These are phyloP conservation scores for Centrapalus pauciflorus DNA, from an alignment of 129 eudicot genomes.

Conservation along the genomic window DNA sequence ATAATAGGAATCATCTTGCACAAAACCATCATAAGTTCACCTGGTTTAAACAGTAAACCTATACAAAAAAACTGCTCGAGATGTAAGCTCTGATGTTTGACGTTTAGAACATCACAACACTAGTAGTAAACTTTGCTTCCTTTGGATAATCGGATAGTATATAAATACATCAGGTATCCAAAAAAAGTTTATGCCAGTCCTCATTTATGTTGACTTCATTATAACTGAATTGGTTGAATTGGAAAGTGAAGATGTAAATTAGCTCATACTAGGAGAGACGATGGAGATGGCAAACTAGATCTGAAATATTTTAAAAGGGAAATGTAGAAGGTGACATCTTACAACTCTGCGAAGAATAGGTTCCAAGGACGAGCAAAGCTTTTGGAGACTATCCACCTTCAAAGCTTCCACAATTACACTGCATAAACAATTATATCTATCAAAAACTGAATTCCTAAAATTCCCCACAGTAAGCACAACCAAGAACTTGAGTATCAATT, in stretches of 20 bases:
- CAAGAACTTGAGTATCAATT: background rate
- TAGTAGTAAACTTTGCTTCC: background rate
- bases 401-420: conserved; percentile 89
- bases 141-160: background rate
- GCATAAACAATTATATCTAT: conserved; percentile 28
- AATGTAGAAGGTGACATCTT: conserved; percentile 21
- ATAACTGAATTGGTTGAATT: background rate
- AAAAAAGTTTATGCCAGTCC: background rate
- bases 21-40: conserved; percentile 1
- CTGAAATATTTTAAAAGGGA: background rate
- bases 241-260: background rate
- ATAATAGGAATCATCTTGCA: background rate
- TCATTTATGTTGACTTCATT: background rate
- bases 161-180: background rate
- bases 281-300: background rate
- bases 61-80: background rate
- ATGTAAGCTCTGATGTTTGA: background rate
- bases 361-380: conserved; percentile 94
- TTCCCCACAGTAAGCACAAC: background rate
- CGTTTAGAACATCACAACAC: background rate
- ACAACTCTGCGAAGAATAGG: conserved; percentile 98
- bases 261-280: background rate
- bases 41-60: background rate
- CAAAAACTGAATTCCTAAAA: background rate
- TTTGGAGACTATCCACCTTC: conserved; percentile 87